Conservation (phyloP, 1,284 basidiomycete species). For the Takashimella tepidaria region DNA sequence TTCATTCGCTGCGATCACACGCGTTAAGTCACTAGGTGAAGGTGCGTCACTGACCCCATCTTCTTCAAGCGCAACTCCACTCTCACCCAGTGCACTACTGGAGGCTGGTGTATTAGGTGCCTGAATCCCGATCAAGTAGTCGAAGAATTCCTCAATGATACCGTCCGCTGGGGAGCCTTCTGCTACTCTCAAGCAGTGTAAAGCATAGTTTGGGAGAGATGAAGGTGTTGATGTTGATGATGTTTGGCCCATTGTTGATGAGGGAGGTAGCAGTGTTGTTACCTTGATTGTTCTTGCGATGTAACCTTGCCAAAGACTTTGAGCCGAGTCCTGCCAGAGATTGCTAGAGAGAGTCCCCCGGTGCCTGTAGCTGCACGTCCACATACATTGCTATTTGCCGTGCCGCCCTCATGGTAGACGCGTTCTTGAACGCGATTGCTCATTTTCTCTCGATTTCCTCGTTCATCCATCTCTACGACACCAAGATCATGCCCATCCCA, state of each 20-base stretch:
- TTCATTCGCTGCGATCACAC: slow-evolving; percentile 80
- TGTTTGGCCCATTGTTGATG: slow-evolving; percentile 40
- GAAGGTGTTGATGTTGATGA: slow-evolving; percentile 33
- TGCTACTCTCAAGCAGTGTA: slow-evolving; percentile 80
- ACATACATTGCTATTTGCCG: no score
- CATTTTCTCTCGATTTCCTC: neutral
- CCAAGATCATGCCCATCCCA: neutral
- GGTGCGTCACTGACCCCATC: slow-evolving; percentile 50
- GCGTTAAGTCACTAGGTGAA: slow-evolving; percentile 68
- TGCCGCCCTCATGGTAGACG: no score
- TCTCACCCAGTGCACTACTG: neutral
- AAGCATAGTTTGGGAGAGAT: slow-evolving; percentile 52
- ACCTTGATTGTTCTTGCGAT: no score
- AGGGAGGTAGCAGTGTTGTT: neutral
- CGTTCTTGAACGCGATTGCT: no score
- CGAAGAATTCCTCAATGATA: slow-evolving; percentile 91
- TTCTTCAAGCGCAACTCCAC: neutral
- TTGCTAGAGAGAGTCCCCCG: no score
- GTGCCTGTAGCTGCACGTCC: no score
- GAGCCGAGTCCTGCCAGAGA: no score
- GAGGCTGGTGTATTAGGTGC: slow-evolving; percentile 36
- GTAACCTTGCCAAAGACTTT: no score
- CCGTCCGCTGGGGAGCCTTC: slow-evolving; percentile 82
- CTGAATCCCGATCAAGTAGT: slow-evolving; percentile 91
- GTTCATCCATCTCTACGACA: neutral